Conservation (phyloP, 139 green algal species). For the Chlamydomonas schloesseri region DNA sequence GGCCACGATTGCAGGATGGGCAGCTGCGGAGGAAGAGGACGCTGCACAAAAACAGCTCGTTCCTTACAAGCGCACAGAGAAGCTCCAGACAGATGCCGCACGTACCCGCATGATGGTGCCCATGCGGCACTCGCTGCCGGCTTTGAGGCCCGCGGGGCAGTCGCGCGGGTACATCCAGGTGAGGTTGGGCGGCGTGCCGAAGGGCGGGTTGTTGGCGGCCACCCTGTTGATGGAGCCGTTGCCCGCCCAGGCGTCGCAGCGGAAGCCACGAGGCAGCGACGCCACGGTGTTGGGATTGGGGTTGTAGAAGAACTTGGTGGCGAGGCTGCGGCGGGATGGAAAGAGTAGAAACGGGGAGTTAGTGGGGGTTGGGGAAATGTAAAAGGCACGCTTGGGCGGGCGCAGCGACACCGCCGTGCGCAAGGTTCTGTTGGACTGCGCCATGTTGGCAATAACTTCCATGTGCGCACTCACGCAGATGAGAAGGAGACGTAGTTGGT, state of each 20-base stretch:
- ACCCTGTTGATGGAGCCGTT: not conserved
- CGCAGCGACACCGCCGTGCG: too few relatives aligned
- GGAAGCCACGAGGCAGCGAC: constrained; percentile 18
- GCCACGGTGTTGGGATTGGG: not conserved
- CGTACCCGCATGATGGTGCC: not conserved
- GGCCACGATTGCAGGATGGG: too few relatives aligned
- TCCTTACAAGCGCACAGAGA: too few relatives aligned
- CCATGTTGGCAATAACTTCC: too few relatives aligned
- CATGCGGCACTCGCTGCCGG: constrained; percentile 13
- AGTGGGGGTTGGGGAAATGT: not conserved
- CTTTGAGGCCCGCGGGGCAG: not conserved
- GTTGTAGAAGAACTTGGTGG: constrained; percentile 12
- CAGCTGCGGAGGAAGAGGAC: too few relatives aligned
- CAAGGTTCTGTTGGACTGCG: too few relatives aligned
- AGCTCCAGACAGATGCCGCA: too few relatives aligned
- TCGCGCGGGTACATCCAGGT: constrained; percentile 43
- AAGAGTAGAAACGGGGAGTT: not conserved
- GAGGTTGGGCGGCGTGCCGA: constrained; percentile 2
- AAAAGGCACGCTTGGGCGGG: too few relatives aligned
- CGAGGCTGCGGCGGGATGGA: not conserved
- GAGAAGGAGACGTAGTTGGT: not conserved
- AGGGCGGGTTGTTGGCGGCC: not conserved
- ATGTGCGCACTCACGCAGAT: not conserved
- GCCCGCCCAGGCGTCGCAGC: constrained; percentile 34
- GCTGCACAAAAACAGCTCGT: too few relatives aligned